Conservation (phyloP, 805 yeast genomes). For the Naumovozyma castellii region DNA sequence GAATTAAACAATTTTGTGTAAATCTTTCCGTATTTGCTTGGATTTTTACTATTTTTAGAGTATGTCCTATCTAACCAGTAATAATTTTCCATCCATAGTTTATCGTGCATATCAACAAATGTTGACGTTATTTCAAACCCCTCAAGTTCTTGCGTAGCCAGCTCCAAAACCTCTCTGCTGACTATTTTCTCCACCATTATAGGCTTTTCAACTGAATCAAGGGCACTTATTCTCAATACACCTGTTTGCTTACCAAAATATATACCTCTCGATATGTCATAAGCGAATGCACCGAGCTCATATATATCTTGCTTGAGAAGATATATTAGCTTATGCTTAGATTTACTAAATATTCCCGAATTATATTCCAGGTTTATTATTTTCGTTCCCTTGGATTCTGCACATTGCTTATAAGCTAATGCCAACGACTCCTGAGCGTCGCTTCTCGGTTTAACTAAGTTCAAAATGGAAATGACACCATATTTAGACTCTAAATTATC, state of each 20-base stretch:
- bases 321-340: slow-evolving; percentile 38
- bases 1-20: slow-evolving; percentile 23
- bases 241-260: slow-evolving; percentile 80
- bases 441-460: slow-evolving; percentile 57
- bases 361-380: slow-evolving; percentile 32
- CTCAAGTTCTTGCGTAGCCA: slow-evolving; percentile 35
- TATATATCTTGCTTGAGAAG: slow-evolving; percentile 54
- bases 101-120: slow-evolving; percentile 58
- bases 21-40: slow-evolving; percentile 22
- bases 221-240: slow-evolving; percentile 77
- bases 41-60: slow-evolving; percentile 32
- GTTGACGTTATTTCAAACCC: slow-evolving; percentile 34
- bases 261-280: slow-evolving; percentile 50
- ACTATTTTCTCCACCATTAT: slow-evolving; percentile 64
- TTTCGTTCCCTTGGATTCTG: slow-evolving; percentile 27
- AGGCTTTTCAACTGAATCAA: slow-evolving; percentile 84
- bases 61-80: slow-evolving; percentile 75
- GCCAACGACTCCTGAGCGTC: slow-evolving; percentile 60
- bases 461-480: slow-evolving; percentile 78
- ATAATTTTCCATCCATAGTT: slow-evolving; percentile 89
- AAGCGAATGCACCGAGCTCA: slow-evolving; percentile 78
- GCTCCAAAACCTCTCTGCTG: slow-evolving; percentile 52
- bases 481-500: slow-evolving; percentile 59
- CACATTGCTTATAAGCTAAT: slow-evolving; percentile 49
- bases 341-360: slow-evolving; percentile 30